A percentile compares a stretch with the other conserved stretches of the same genome.
phyloP scores from a whole-genome alignment of 176 grass and related monocot genomes.

The Secale cereale region DNA sequence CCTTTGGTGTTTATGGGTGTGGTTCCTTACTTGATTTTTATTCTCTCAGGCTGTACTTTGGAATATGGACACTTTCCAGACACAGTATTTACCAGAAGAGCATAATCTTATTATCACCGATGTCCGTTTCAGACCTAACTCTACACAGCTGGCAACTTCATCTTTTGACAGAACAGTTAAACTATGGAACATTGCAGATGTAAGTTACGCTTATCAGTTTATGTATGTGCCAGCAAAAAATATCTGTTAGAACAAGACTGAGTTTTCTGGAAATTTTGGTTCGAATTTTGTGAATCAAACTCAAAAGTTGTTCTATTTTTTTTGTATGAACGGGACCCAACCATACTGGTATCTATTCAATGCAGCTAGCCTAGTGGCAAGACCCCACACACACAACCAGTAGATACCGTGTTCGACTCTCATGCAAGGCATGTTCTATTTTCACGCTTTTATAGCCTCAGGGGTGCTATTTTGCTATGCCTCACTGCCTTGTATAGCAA shows the following conservation, averaged over 20 bases:
- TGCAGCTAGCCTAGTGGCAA: conserved; percentile 3
- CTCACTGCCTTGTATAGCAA: background rate
- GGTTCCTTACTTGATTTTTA: conserved; percentile 12
- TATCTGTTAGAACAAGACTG: background rate
- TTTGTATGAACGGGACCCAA: background rate
- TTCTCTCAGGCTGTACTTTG: conserved; percentile 78
- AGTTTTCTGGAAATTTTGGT: background rate
- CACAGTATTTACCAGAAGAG: conserved; percentile 74
- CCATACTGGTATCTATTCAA: background rate
- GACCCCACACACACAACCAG: background rate
- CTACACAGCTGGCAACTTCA: conserved; percentile 83
- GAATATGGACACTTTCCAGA: conserved; percentile 96
- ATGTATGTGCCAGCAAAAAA: background rate
- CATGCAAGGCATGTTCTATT: background rate
- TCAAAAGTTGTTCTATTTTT: background rate
- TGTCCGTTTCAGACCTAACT: conserved; percentile 89
- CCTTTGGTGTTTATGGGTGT: conserved; percentile 14
- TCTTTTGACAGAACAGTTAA: conserved; percentile 90
- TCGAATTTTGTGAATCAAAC: background rate
- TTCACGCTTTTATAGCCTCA: background rate
- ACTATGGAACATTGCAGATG: conserved; percentile 87
- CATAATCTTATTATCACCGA: conserved; percentile 72
- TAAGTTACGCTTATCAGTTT: conserved; percentile 44
- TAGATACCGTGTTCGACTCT: background rate
- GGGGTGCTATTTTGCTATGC: background rate